A percentile compares a stretch with the other conserved stretches of the same genome.
phyloP scores from a whole-genome alignment of 2,329 filamentous ascomycete species.

The Fusarium lyarnte region DNA sequence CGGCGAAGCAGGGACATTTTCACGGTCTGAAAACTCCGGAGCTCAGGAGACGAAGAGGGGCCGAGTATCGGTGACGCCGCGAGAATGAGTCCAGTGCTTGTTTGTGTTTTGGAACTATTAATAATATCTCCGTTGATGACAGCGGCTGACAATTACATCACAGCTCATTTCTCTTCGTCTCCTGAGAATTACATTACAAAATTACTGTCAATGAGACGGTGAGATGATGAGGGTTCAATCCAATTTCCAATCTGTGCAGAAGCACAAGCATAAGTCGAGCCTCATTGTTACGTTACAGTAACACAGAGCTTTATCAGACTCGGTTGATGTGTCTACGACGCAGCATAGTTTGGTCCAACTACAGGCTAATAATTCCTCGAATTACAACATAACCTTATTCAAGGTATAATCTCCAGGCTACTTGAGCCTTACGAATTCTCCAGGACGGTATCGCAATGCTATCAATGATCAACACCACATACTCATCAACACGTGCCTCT shows the following conservation, averaged over 20 bases:
- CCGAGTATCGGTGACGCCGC: constrained; percentile 32
- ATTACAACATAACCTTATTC: background rate
- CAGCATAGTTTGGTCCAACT: background rate
- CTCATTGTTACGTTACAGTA: background rate
- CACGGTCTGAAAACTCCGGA: constrained; percentile 22
- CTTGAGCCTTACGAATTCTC: background rate
- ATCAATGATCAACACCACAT: constrained; percentile 9
- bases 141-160: constrained; percentile 28
- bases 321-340: no score
- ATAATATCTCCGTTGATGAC: constrained; percentile 24
- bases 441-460: background rate
- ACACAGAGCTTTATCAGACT: background rate
- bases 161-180: constrained; percentile 27
- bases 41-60: constrained; percentile 25
- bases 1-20: constrained; percentile 21
- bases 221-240: background rate
- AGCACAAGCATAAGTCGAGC: background rate
- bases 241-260: background rate
- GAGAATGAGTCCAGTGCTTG: constrained; percentile 4
- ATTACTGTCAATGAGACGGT: background rate
- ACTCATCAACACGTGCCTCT: constrained; percentile 9
- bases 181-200: background rate
- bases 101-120: constrained; percentile 11
- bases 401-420: background rate
- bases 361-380: background rate